phyloP scores from a whole-genome alignment of 768 basidiomycete genomes.

The Lactarius pseudohatsudake region DNA sequence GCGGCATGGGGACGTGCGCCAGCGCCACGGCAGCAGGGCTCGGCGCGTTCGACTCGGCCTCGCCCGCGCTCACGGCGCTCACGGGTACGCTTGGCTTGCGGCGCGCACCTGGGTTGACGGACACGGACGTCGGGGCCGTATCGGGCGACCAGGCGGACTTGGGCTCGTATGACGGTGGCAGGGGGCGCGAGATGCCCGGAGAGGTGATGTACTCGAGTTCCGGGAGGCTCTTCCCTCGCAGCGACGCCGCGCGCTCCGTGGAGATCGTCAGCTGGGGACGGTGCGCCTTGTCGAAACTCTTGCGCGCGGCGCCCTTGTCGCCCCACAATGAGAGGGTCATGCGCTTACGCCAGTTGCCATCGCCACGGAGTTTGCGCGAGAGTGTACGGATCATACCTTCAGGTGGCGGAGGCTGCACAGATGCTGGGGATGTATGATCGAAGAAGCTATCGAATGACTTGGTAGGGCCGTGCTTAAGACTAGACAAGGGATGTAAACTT shows the following conservation, averaged over 20 bases:
- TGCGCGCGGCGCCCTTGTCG: slow-evolving; percentile 26
- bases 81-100: slow-evolving; percentile 40
- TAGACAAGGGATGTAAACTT: slow-evolving; percentile 31
- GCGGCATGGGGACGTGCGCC: slow-evolving; percentile 24
- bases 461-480: slow-evolving; percentile 37
- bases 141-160: slow-evolving; percentile 37
- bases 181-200: slow-evolving; percentile 27
- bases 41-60: slow-evolving; percentile 33
- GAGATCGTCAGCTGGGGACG: slow-evolving; percentile 43
- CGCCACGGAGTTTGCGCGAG: slow-evolving; percentile 31
- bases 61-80: slow-evolving; percentile 39
- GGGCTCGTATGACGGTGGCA: slow-evolving; percentile 22
- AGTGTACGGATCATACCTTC: slow-evolving; percentile 10
- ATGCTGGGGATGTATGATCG: slow-evolving; percentile 33
- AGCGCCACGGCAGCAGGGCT: slow-evolving; percentile 34
- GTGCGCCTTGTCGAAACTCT: slow-evolving; percentile 22
- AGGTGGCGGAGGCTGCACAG: slow-evolving; percentile 13
- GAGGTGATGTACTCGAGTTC: slow-evolving; percentile 34
- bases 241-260: slow-evolving; percentile 41
- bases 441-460: slow-evolving; percentile 50
- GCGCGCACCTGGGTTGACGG: slow-evolving; percentile 29
- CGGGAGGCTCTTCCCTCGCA: slow-evolving; percentile 33
- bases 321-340: slow-evolving; percentile 30
- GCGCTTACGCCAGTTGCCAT: slow-evolving; percentile 24
- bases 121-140: slow-evolving; percentile 27